A percentile compares a stretch with the other conserved stretches of the same genome.
These are phyloP conservation scores for Niveomyces coronatus DNA, from an alignment of 2,329 filamentous ascomycete species.

Conservation along the genomic window DNA sequence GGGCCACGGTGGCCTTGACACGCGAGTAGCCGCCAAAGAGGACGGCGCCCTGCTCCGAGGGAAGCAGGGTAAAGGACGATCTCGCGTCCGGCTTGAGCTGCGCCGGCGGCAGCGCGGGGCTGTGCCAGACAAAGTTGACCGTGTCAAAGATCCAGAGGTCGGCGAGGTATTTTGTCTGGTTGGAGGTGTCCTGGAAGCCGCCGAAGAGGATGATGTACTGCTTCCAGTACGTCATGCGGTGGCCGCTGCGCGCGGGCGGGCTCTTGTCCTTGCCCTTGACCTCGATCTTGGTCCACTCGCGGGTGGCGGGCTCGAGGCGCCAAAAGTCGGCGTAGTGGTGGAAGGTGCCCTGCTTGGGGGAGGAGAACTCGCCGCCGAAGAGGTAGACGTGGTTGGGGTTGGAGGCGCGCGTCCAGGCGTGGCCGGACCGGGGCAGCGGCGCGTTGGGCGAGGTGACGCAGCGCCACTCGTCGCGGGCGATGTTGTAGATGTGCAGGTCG, in stretches of 20 bases:
- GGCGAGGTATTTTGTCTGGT: constrained; percentile 85
- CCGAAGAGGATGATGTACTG: constrained; percentile 94
- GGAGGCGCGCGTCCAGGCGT: constrained; percentile 86
- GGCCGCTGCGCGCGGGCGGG: constrained; percentile 79
- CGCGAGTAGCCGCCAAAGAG: constrained; percentile 91
- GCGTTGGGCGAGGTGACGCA: constrained; percentile 84
- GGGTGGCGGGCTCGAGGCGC: constrained; percentile 70
- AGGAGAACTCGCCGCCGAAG: constrained; percentile 94
- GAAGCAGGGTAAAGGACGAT: constrained; percentile 84
- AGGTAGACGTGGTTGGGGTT: constrained; percentile 80
- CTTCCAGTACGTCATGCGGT: constrained; percentile 95
- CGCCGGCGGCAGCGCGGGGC: constrained; percentile 62
- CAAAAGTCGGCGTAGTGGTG: constrained; percentile 99
- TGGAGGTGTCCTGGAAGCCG: constrained; percentile 93
- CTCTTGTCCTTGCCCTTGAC: constrained; percentile 63
- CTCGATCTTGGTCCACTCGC: constrained; percentile 90
- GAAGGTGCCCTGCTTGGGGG: constrained; percentile 94
- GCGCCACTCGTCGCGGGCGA: constrained; percentile 83
- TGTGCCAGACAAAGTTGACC: constrained; percentile 73
- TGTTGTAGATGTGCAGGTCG: constrained; percentile 59
- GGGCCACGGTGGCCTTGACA: constrained; percentile 61
- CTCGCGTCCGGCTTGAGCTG: constrained; percentile 82
- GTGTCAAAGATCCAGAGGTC: constrained; percentile 97
- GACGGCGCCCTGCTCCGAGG: constrained; percentile 81
- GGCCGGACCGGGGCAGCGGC: constrained; percentile 80